These are phyloP conservation scores for Whalleya microplaca DNA, from an alignment of 2,329 filamentous ascomycete species.

Conservation along the genomic window DNA sequence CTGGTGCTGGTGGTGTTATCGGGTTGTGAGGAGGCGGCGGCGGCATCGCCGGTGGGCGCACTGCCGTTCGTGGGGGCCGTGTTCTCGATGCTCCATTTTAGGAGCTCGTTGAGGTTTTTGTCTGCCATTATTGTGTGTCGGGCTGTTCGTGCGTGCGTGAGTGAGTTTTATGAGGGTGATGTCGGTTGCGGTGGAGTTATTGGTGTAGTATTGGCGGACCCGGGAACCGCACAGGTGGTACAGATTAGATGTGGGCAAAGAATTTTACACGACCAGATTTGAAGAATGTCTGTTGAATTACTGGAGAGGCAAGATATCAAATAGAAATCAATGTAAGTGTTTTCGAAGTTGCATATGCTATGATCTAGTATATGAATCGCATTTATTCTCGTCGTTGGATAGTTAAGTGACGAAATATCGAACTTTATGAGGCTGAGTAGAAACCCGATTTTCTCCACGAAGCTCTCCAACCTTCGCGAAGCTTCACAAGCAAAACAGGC, in stretches of 20 bases:
- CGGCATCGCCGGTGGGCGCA: slow-evolving; percentile 36
- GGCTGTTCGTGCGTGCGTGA: slow-evolving; percentile 1
- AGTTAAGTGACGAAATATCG: slow-evolving; percentile 6
- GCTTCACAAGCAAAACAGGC: slow-evolving; percentile 30
- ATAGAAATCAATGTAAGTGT: too few relatives aligned
- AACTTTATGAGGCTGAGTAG: slow-evolving; percentile 11
- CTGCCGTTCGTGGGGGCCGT: slow-evolving; percentile 36
- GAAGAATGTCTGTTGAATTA: too few relatives aligned
- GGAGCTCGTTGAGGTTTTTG: slow-evolving; percentile 71
- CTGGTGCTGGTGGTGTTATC: slow-evolving; percentile 30
- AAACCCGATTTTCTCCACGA: slow-evolving; percentile 15
- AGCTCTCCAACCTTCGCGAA: slow-evolving; percentile 36
- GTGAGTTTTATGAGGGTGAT: slow-evolving; percentile 1
- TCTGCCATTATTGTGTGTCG: slow-evolving; percentile 48
- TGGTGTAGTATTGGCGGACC: not conserved
- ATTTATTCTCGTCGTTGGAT: not conserved
- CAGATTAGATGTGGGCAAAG: not conserved
- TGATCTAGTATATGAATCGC: not conserved
- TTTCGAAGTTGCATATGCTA: too few relatives aligned
- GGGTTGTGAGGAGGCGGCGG: slow-evolving; percentile 36
- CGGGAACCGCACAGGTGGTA: not conserved
- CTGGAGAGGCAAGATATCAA: too few relatives aligned
- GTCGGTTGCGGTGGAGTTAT: not conserved
- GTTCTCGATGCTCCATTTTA: slow-evolving; percentile 74
- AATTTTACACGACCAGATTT: too few relatives aligned